Conservation (phyloP, 2,329 filamentous ascomycete species). For the Hypocreales sp. region DNA sequence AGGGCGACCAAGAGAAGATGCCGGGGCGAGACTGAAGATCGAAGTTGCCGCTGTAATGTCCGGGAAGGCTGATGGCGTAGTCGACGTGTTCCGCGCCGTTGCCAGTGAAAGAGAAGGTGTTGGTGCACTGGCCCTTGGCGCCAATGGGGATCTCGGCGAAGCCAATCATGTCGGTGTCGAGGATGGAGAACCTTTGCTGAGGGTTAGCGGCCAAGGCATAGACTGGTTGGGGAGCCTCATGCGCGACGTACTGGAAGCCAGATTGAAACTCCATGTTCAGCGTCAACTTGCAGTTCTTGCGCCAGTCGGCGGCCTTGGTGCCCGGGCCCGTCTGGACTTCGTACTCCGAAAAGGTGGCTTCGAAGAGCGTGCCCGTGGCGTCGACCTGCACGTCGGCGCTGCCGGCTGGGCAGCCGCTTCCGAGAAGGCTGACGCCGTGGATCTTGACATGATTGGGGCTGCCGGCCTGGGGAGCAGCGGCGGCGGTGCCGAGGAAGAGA, state of each 20-base stretch:
- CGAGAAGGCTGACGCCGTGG: constrained; percentile 8
- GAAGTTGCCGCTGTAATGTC: constrained; percentile 9
- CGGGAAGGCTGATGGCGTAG: constrained; percentile 6
- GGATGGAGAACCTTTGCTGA: constrained; percentile 9
- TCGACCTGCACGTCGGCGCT: constrained; percentile 10
- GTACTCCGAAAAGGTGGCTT: constrained; percentile 11
- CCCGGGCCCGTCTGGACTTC: constrained; percentile 9
- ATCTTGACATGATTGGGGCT: constrained; percentile 6
- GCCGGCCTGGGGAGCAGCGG: constrained; percentile 1
- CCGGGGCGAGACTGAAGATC: constrained; percentile 7
- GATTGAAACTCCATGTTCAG: constrained; percentile 10
- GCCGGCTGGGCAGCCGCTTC: constrained; percentile 10
- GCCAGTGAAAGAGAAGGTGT: constrained; percentile 12
- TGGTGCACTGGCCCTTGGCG: constrained; percentile 8
- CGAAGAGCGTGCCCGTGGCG: constrained; percentile 9
- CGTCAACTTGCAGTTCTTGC: constrained; percentile 13
- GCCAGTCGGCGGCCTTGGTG: constrained; percentile 8
- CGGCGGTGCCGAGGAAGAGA: constrained; percentile 2
- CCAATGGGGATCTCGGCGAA: constrained; percentile 10
- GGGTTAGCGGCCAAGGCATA: no score
- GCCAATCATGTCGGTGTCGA: constrained; percentile 11
- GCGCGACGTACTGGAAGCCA: constrained; percentile 11
- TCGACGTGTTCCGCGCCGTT: constrained; percentile 7
- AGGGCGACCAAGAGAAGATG: constrained; percentile 9
- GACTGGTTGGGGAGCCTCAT: no score